These are phyloP conservation scores for Decorospora gaudefroyi DNA, from an alignment of 2,329 filamentous ascomycete genomes.

Conservation along the genomic window DNA sequence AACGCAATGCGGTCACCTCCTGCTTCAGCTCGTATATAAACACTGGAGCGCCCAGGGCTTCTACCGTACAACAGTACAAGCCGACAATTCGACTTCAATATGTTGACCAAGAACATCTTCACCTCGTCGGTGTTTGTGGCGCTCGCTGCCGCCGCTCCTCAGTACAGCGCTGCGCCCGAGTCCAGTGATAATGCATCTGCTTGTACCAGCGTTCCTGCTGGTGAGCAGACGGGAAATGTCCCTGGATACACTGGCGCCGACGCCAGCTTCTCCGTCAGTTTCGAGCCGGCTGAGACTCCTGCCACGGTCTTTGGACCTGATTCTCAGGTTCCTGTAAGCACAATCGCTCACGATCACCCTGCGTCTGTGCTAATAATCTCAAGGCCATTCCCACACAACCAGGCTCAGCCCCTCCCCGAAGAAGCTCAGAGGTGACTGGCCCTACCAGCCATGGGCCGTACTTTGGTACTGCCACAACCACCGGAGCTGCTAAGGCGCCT, in stretches of 20 bases:
- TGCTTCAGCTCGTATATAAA: slow-evolving; percentile 21
- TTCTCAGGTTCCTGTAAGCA: slow-evolving; percentile 50
- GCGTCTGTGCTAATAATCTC: neutral
- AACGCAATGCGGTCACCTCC: slow-evolving; percentile 16
- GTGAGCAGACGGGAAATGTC: slow-evolving; percentile 24
- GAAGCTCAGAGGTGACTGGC: slow-evolving; percentile 58
- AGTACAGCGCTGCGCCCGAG: slow-evolving; percentile 17
- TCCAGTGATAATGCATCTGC: slow-evolving; percentile 40
- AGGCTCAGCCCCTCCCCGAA: slow-evolving; percentile 50
- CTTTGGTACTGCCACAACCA: slow-evolving; percentile 68
- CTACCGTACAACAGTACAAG: slow-evolving; percentile 11
- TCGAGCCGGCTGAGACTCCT: slow-evolving; percentile 37
- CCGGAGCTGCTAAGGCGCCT: slow-evolving; percentile 66
- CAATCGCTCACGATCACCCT: slow-evolving; percentile 1
- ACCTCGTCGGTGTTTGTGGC: slow-evolving; percentile 44
- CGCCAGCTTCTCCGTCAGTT: slow-evolving; percentile 49
- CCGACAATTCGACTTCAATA: slow-evolving; percentile 32
- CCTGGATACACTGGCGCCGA: slow-evolving; percentile 54
- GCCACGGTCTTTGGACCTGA: slow-evolving; percentile 52
- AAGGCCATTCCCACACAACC: slow-evolving; percentile 33
- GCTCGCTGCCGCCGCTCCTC: slow-evolving; percentile 47
- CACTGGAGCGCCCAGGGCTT: neutral
- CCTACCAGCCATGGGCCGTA: slow-evolving; percentile 71
- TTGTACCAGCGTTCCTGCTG: slow-evolving; percentile 54
- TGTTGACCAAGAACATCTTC: slow-evolving; percentile 45